These are phyloP conservation scores for Tephrocybe sp. DNA, from an alignment of 768 basidiomycete genomes.

Conservation along the genomic window DNA sequence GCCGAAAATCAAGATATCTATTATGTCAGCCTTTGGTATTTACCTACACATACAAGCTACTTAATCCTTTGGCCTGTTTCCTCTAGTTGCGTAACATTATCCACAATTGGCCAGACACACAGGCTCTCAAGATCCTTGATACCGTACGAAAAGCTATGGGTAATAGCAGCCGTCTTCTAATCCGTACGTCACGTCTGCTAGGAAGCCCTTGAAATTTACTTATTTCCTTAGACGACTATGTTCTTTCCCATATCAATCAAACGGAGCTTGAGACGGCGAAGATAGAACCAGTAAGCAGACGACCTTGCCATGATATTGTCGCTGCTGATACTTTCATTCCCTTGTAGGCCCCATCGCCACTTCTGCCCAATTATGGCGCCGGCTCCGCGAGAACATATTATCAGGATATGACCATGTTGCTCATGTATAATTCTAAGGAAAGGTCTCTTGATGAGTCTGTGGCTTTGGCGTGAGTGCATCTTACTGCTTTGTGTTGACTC, in stretches of 20 bases:
- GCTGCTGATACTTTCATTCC: background rate
- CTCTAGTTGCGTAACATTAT: background rate
- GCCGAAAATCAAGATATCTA: slow-evolving; percentile 38
- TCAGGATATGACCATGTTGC: slow-evolving; percentile 47
- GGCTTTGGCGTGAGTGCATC: slow-evolving; percentile 1
- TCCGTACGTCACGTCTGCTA: slow-evolving; percentile 1
- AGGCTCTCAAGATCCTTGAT: slow-evolving; percentile 27
- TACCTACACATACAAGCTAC: too few species aligned
- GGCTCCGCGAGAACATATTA: slow-evolving; percentile 39
- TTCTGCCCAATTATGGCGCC: slow-evolving; percentile 46
- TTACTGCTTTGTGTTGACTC: background rate
- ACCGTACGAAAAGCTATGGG: slow-evolving; percentile 33
- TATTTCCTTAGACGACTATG: slow-evolving; percentile 4
- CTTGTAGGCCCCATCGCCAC: slow-evolving; percentile 38
- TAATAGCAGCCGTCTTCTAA: slow-evolving; percentile 16
- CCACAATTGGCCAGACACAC: slow-evolving; percentile 27
- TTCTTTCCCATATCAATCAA: slow-evolving; percentile 1
- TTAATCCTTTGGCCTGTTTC: too few species aligned
- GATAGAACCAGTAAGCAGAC: background rate
- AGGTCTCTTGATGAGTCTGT: slow-evolving; percentile 41
- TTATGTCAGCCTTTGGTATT: slow-evolving; percentile 32
- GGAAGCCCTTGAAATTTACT: too few species aligned
- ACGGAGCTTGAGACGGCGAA: slow-evolving; percentile 2
- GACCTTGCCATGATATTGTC: background rate
- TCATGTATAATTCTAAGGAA: slow-evolving; percentile 41